A percentile compares a stretch with the other conserved stretches of the same genome.
phyloP scores from a whole-genome alignment of 1,284 basidiomycete genomes.

The Cutaneotrichosporon curvatum region DNA sequence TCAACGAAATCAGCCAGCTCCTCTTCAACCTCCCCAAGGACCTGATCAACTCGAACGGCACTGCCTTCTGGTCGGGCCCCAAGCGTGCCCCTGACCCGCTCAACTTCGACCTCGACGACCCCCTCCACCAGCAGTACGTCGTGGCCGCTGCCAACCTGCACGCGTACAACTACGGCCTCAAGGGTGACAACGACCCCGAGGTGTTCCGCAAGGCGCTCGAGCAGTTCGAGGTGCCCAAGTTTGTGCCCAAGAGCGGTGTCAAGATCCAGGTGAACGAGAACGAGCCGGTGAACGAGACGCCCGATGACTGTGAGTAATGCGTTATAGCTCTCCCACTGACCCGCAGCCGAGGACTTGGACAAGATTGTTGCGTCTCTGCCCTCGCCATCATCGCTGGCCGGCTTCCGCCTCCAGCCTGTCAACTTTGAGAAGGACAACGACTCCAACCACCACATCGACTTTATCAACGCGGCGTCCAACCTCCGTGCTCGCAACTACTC shows the following conservation, averaged over 20 bases:
- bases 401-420: constrained; percentile 87
- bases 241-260: constrained; percentile 83
- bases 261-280: constrained; percentile 94
- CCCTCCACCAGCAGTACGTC: constrained; percentile 81
- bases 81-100: constrained; percentile 96
- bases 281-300: constrained; percentile 65
- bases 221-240: constrained; percentile 83
- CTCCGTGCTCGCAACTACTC: constrained; percentile 93
- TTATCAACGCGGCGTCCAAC: constrained; percentile 97
- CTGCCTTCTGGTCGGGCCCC: constrained; percentile 95
- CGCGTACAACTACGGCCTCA: constrained; percentile 95
- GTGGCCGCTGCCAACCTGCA: constrained; percentile 93
- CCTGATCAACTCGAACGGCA: constrained; percentile 76
- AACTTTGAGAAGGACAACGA: constrained; percentile 99
- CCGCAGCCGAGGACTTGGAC: constrained; percentile 51
- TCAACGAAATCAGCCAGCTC: constrained; percentile 88
- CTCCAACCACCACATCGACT: constrained; percentile 96
- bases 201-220: constrained; percentile 80
- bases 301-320: constrained; percentile 45
- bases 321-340: constrained; percentile 4
- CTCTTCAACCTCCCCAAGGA: constrained; percentile 93
- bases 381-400: constrained; percentile 81
- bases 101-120: constrained; percentile 73
- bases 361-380: constrained; percentile 64
- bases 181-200: constrained; percentile 73